Conservation (phyloP, 345 rosid species). For the Raphanus raphanistrum region DNA sequence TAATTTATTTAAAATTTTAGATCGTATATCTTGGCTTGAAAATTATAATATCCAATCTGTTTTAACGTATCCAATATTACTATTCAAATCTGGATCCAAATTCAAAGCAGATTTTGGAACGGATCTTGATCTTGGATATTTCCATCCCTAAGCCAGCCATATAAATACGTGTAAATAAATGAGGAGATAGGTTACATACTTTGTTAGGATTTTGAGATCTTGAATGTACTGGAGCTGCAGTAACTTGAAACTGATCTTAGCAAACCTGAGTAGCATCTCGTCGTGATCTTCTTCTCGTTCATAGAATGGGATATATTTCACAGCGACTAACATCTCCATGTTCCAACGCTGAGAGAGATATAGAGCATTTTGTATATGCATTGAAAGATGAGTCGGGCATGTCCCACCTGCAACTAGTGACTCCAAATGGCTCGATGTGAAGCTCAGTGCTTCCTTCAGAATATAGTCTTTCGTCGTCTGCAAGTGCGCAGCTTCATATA, state of each 20-base stretch:
- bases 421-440: neutral
- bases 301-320: neutral
- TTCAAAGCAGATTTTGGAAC: no score
- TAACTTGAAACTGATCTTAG: neutral
- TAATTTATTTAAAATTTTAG: no score
- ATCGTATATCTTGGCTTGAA: no score
- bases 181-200: neutral
- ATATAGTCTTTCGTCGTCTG: neutral
- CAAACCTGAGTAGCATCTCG: neutral
- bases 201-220: neutral
- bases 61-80: no score
- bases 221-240: neutral
- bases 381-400: neutral
- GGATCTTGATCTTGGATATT: no score
- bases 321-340: neutral
- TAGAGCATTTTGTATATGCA: neutral
- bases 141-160: no score
- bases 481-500: neutral
- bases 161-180: neutral
- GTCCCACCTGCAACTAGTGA: neutral
- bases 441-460: neutral
- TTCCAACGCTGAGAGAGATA: neutral
- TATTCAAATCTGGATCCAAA: no score
- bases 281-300: neutral
- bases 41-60: neutral